Evolutionary conservation across 176 grass and related monocot genomes (phyloP).

Genomic region (Musa acuminata): DNA sequence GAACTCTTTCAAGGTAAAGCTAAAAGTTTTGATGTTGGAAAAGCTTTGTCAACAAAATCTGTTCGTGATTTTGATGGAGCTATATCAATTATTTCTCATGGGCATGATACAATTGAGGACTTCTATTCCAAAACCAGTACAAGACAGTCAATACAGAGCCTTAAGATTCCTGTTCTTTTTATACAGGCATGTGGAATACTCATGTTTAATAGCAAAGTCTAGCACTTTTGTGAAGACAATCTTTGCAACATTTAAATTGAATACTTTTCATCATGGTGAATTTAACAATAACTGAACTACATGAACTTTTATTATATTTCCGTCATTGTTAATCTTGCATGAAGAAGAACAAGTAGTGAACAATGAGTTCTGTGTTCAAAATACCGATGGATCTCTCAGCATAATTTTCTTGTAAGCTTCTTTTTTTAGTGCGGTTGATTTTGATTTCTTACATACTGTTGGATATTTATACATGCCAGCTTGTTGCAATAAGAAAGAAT

Average conservation of each 20-base stretch:
- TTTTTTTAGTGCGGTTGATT: too few species aligned
- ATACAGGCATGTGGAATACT: constrained; percentile 45
- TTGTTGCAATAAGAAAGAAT: too few species aligned
- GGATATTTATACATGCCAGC: too few species aligned
- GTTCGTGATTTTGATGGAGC: constrained; percentile 78
- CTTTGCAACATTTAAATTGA: too few species aligned
- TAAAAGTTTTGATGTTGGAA: constrained; percentile 75
- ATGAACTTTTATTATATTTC: background rate
- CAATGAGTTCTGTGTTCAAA: too few species aligned
- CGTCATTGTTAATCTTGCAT: background rate
- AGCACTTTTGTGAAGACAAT: background rate
- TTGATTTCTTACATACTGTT: too few species aligned
- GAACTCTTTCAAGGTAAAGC: constrained; percentile 87
- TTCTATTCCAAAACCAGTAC: constrained; percentile 69
- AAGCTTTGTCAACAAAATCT: constrained; percentile 56
- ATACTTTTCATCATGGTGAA: background rate
- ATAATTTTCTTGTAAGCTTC: too few species aligned
- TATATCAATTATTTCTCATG: constrained; percentile 84
- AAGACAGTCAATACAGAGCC: constrained; percentile 27
- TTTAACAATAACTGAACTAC: too few species aligned
- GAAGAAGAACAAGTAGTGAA: too few species aligned
- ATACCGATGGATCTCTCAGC: too few species aligned
- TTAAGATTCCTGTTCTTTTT: constrained; percentile 87
- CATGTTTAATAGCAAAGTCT: too few species aligned
- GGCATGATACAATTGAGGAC: constrained; percentile 51